Evolutionary conservation across 257 asterid species (phyloP).

Genomic region (Misopates orontium): DNA sequence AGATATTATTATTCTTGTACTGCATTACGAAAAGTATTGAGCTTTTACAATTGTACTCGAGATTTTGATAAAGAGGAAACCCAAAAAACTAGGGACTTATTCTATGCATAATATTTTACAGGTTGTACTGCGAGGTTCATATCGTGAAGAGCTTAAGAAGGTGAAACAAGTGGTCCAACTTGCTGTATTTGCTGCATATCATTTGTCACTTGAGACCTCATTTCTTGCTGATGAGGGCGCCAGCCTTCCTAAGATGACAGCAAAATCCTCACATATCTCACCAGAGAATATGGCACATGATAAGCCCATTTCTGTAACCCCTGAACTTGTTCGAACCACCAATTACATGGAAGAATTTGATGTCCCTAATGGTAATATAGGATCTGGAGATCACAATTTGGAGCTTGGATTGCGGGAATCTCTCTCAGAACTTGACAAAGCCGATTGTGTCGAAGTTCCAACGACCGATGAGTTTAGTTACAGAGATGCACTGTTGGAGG

Average conservation of each 20-base stretch:
- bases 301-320: conserved; percentile 32
- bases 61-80: not conserved
- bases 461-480: conserved; percentile 37
- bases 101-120: conserved; percentile 32
- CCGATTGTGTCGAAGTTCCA: conserved; percentile 37
- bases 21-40: not conserved
- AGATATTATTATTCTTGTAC: not conserved
- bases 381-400: conserved; percentile 43
- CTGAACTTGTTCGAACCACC: conserved; percentile 30
- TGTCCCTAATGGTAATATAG: conserved; percentile 30
- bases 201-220: conserved; percentile 83
- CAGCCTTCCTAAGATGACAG: conserved; percentile 55
- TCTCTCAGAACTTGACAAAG: conserved; percentile 40
- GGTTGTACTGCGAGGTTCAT: conserved; percentile 87
- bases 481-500: conserved; percentile 43
- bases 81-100: conserved; percentile 18
- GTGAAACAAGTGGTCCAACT: conserved; percentile 73
- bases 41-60: not conserved
- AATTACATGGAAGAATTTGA: conserved; percentile 29
- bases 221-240: conserved; percentile 98
- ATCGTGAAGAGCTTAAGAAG: conserved; percentile 76
- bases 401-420: conserved; percentile 55
- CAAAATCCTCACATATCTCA: conserved; percentile 31
- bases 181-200: conserved; percentile 95
- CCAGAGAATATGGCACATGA: conserved; percentile 41